Evolutionary conservation across 805 yeast genomes (phyloP).

Genomic region (Torulaspora quercuum): DNA sequence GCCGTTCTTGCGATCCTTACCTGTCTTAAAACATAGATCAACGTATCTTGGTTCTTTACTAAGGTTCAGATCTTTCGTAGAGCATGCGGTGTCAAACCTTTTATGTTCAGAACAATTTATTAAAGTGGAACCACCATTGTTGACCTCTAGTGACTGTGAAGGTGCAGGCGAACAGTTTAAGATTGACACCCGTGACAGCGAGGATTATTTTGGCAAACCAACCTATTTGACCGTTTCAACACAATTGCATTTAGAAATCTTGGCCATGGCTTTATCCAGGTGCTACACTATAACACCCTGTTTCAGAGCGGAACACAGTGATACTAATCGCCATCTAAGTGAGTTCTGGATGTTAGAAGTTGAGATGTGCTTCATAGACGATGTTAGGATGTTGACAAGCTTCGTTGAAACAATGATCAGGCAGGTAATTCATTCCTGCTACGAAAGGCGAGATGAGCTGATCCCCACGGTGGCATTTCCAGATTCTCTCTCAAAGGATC

Average conservation of each 20-base stretch:
- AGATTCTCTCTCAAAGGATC: constrained; percentile 22
- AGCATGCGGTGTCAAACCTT: constrained; percentile 49
- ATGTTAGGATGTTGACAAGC: constrained; percentile 56
- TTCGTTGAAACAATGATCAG: constrained; percentile 72
- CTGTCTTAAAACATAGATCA: constrained; percentile 75
- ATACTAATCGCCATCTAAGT: constrained; percentile 84
- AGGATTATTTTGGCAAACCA: constrained; percentile 55
- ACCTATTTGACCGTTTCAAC: constrained; percentile 85
- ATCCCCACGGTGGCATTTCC: constrained; percentile 17
- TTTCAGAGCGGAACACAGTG: constrained; percentile 88
- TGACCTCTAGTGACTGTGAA: constrained; percentile 91
- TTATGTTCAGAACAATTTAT: constrained; percentile 53
- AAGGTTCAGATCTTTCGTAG: constrained; percentile 69
- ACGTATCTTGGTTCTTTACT: constrained; percentile 59
- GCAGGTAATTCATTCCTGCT: constrained; percentile 39
- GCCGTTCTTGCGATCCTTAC: constrained; percentile 66
- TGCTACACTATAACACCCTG: constrained; percentile 92
- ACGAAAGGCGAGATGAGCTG: constrained; percentile 26
- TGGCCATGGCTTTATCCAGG: constrained; percentile 67
- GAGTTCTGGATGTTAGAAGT: constrained; percentile 99
- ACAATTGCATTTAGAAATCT: constrained; percentile 83
- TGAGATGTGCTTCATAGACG: constrained; percentile 66
- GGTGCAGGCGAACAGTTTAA: constrained; percentile 93
- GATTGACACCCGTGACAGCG: constrained; percentile 40
- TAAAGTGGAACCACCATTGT: constrained; percentile 80